Evolutionary conservation across 1,284 basidiomycete genomes (phyloP).

Genomic region (Puccinia brachypodii): DNA sequence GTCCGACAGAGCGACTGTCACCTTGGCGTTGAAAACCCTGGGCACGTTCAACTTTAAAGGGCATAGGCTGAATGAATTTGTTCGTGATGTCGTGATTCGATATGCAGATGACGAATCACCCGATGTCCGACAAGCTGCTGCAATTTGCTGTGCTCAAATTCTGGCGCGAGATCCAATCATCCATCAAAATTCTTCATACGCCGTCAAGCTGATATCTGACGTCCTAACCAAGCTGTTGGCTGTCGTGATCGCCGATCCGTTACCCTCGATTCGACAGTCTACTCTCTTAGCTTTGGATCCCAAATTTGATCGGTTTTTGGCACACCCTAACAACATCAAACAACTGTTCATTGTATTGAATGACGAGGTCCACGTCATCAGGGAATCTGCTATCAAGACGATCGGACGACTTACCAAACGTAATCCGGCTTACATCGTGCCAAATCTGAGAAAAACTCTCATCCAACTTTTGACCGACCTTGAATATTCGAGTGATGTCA

Average conservation of each 20-base stretch:
- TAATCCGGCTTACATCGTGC: constrained; percentile 99
- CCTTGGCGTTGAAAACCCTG: constrained; percentile 81
- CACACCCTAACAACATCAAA: constrained; percentile 95
- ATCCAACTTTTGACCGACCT: constrained; percentile 96
- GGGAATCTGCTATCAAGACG: constrained; percentile 82
- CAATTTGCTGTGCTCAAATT: constrained; percentile 84
- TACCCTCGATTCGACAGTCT: constrained; percentile 77
- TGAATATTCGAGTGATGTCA: constrained; percentile 88
- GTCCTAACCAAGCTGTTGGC: constrained; percentile 95
- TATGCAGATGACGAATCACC: constrained; percentile 91
- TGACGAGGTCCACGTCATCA: constrained; percentile 92
- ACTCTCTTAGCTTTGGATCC: constrained; percentile 87
- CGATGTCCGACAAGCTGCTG: constrained; percentile 86
- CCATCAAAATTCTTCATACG: constrained; percentile 91
- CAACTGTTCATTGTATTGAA: constrained; percentile 97
- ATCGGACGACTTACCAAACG: constrained; percentile 92
- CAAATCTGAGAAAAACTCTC: constrained; percentile 88
- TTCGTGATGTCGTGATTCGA: constrained; percentile 84
- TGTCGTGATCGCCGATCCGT: constrained; percentile 97
- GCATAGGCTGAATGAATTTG: constrained; percentile 94
- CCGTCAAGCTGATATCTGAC: constrained; percentile 96
- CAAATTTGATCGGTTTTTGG: constrained; percentile 96
- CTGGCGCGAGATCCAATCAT: constrained; percentile 96
- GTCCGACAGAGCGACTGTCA: constrained; percentile 62
- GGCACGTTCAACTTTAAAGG: constrained; percentile 94